A percentile compares a stretch with the other conserved stretches of the same genome.
These are phyloP conservation scores for Trichophyton schoenleinii DNA, from an alignment of 2,329 filamentous ascomycete species.

Conservation along the genomic window DNA sequence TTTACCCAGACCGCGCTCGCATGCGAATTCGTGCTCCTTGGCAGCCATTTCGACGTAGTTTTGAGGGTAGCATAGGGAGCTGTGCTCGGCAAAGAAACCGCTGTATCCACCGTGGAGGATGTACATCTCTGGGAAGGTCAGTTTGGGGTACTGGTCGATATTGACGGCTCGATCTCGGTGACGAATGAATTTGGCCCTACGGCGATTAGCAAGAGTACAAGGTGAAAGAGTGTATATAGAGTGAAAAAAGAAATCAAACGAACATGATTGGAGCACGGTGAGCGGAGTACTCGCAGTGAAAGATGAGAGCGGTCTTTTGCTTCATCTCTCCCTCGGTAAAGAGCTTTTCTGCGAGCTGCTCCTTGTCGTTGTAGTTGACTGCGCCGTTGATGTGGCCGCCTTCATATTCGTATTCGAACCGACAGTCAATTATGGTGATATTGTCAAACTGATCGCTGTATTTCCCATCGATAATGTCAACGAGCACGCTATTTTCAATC, in stretches of 20 bases:
- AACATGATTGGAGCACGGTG: slow-evolving; percentile 89
- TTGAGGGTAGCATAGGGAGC: slow-evolving; percentile 74
- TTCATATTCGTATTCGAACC: slow-evolving; percentile 97
- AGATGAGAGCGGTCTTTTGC: slow-evolving; percentile 68
- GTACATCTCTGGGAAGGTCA: slow-evolving; percentile 95
- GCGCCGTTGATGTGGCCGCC: slow-evolving; percentile 90
- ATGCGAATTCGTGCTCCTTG: slow-evolving; percentile 80
- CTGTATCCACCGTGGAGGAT: slow-evolving; percentile 95
- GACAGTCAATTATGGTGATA: slow-evolving; percentile 83
- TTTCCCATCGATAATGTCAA: slow-evolving; percentile 77
- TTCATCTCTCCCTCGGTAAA: slow-evolving; percentile 53
- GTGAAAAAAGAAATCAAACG: slow-evolving; percentile 15
- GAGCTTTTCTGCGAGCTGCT: slow-evolving; percentile 64
- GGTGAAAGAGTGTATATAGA: neutral
- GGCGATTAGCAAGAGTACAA: slow-evolving; percentile 4
- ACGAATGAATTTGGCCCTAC: slow-evolving; percentile 71
- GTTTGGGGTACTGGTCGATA: slow-evolving; percentile 68
- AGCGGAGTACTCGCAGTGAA: slow-evolving; percentile 97
- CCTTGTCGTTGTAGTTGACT: slow-evolving; percentile 95
- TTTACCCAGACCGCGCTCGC: slow-evolving; percentile 87
- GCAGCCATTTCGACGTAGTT: slow-evolving; percentile 96
- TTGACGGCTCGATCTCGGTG: slow-evolving; percentile 79
- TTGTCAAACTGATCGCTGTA: slow-evolving; percentile 65
- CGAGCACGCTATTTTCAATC: slow-evolving; percentile 67
- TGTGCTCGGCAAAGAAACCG: slow-evolving; percentile 72